Evolutionary conservation across 129 eudicot species (phyloP).

Genomic region (Erigeron canadensis): DNA sequence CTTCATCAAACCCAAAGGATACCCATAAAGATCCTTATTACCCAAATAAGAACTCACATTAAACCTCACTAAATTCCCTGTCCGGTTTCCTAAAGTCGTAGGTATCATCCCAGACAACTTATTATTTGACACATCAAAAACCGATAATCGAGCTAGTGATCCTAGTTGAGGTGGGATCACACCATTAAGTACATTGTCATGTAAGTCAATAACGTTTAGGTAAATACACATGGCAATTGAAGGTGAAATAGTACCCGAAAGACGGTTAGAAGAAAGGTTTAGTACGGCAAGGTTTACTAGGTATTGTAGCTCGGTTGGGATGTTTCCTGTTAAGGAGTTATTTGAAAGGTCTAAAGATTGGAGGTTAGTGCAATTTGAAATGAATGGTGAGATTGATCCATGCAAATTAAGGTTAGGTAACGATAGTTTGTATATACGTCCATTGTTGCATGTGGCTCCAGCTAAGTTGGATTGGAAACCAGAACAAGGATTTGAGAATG

Average conservation of each 20-base stretch:
- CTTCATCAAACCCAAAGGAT: conserved; percentile 69
- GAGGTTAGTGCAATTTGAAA: conserved; percentile 80
- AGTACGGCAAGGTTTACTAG: conserved; percentile 78
- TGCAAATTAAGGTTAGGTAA: conserved; percentile 51
- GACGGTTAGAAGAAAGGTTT: conserved; percentile 64
- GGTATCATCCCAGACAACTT: conserved; percentile 68
- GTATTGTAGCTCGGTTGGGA: conserved; percentile 60
- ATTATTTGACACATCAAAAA: conserved; percentile 73
- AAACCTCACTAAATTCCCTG: conserved; percentile 58
- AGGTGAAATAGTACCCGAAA: conserved; percentile 59
- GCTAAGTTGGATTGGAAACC: conserved; percentile 63
- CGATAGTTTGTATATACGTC: conserved; percentile 84
- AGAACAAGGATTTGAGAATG: conserved; percentile 64
- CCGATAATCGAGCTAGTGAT: conserved; percentile 52
- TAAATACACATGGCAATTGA: conserved; percentile 69
- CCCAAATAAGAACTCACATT: conserved; percentile 74
- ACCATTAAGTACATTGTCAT: conserved; percentile 59
- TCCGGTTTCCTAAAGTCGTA: conserved; percentile 65
- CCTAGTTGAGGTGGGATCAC: conserved; percentile 75
- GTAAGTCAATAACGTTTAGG: conserved; percentile 82
- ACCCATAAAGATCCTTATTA: conserved; percentile 74
- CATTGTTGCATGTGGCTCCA: conserved; percentile 96
- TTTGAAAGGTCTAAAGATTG: conserved; percentile 89
- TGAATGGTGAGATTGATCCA: conserved; percentile 70
- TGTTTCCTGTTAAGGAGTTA: conserved; percentile 63